A percentile compares a stretch with the other conserved stretches of the same genome.
phyloP scores from a whole-genome alignment of 495 filamentous ascomycete genomes.

The Penicillium atrosanguineum region DNA sequence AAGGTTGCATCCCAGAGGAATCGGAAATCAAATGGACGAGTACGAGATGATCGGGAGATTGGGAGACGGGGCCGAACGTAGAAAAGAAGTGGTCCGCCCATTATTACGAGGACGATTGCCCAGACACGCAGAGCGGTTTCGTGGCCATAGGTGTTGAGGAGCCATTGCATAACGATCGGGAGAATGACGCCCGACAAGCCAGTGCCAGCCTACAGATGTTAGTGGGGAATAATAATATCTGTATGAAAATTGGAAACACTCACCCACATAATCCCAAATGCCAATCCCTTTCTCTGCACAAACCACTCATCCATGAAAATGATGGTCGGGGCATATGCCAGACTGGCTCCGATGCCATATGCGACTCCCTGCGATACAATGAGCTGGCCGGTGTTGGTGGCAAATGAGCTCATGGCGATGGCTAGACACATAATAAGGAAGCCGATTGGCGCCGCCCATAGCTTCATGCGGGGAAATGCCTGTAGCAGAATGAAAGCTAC shows the following conservation, averaged over 20 bases:
- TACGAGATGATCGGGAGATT: conserved; percentile 20
- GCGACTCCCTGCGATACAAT: conserved; percentile 51
- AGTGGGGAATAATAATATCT: background rate
- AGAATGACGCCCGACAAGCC: conserved; percentile 42
- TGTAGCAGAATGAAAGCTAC: conserved; percentile 41
- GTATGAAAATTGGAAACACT: background rate
- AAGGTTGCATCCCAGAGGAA: conserved; percentile 50
- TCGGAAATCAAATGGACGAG: conserved; percentile 27
- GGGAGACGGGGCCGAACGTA: conserved; percentile 52
- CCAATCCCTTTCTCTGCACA: conserved; percentile 43
- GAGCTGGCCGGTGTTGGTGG: conserved; percentile 39
- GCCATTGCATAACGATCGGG: conserved; percentile 47
- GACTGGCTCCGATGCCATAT: conserved; percentile 44
- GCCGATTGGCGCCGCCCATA: conserved; percentile 37
- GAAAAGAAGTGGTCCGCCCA: conserved; percentile 51
- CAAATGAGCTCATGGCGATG: conserved; percentile 45
- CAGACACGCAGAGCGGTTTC: conserved; percentile 50
- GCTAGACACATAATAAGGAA: conserved; percentile 40
- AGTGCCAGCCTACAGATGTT: conserved; percentile 34
- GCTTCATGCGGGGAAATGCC: conserved; percentile 36
- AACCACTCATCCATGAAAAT: conserved; percentile 58
- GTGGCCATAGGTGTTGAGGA: conserved; percentile 52
- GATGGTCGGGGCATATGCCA: conserved; percentile 46
- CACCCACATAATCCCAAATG: conserved; percentile 51
- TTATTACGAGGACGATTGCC: conserved; percentile 41